Percentiles rank a stretch among this genome's conserved stretches.
These are phyloP conservation scores for Phytophthora citrophthora DNA, from an alignment of 352 stramenopile genomes.

Conservation along the genomic window DNA sequence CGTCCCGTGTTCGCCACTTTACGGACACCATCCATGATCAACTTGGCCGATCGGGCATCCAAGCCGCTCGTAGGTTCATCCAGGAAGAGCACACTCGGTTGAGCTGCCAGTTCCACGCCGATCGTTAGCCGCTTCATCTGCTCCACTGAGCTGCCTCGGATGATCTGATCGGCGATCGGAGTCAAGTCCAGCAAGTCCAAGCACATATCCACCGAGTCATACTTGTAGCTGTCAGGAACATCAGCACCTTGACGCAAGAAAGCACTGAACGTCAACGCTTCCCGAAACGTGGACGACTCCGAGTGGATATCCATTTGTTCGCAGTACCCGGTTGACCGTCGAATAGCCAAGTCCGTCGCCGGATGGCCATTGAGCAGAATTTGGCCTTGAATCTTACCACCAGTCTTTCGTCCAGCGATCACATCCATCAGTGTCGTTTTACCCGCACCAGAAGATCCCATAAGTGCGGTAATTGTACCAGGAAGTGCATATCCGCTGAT, in stretches of 20 bases:
- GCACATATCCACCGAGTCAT: conserved; percentile 11
- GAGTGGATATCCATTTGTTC: conserved; percentile 26
- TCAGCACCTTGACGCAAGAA: conserved; percentile 16
- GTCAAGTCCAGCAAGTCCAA: conserved; percentile 14
- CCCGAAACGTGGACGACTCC: conserved; percentile 16
- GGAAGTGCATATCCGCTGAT: conserved; percentile 17
- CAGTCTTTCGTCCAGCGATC: conserved; percentile 22
- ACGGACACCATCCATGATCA: conserved; percentile 28
- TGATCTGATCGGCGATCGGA: conserved; percentile 24
- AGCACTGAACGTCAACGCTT: conserved; percentile 19
- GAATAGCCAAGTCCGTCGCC: conserved; percentile 14
- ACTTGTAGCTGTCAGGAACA: conserved; percentile 15
- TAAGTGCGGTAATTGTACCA: conserved; percentile 22
- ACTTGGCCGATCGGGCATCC: conserved; percentile 20
- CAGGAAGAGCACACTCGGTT: conserved; percentile 22
- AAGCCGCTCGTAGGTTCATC: conserved; percentile 24
- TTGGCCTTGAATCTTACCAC: conserved; percentile 14
- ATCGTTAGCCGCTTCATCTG: conserved; percentile 30
- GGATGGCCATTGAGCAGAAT: conserved; percentile 18
- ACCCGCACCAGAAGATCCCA: conserved; percentile 22
- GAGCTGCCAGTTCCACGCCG: conserved; percentile 14
- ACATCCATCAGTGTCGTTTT: conserved; percentile 30
- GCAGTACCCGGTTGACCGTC: conserved; percentile 18
- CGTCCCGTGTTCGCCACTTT: conserved; percentile 17
- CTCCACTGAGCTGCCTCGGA: conserved; percentile 25